Evolutionary conservation across 2,329 filamentous ascomycete genomes (phyloP), one percentile per base, ranked within the genome.

Genomic region (Arthrobotrys megalospora): DNA sequence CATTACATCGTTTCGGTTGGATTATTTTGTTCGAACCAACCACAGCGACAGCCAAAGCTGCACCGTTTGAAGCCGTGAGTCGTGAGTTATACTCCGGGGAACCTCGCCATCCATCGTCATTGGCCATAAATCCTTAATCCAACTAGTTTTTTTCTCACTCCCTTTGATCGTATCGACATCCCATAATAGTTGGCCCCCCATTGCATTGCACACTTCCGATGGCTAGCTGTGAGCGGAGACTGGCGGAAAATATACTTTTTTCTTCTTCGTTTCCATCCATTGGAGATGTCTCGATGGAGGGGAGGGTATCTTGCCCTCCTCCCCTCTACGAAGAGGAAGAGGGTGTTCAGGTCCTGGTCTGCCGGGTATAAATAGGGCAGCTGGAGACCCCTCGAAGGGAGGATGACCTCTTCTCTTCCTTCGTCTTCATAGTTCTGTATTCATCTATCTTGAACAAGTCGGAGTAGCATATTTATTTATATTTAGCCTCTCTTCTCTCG

Each of bases 331-430:
- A 65, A 7, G 32, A 10, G 16, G 50, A 62, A 67, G 73, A 70
- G 66, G 65, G 72, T 77, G 73, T 77, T 60, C 72, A 65, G 72
- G 24, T 75, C 63, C 64, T 38, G 64, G 64, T 48, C 66, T 60
- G 55, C 6, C 60, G 73, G 73, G 73, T 77, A 77, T 77, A 77
- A 77, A 77, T 77, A 77, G 73, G 71, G 66, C 62, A 70, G 50
- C 65, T 65, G 58, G 66, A 66, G 45, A 24, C 65, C 73, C 10
- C 53, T 69, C 36, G 52, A 60, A 58, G 38, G 52, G 69, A 58
- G 38, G 16, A 12, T 45, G 6, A 21, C 14, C 38, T 36, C 24
- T 47, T 32, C 38, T 69, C 55, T 64, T 55, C 52, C 34, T 47
- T 64, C 28, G 10, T 70, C 58, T 19, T 64, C 55, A 58, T 28